Evolutionary conservation across 495 filamentous ascomycete genomes (phyloP).

Genomic region (Aspergillus hancockii): DNA sequence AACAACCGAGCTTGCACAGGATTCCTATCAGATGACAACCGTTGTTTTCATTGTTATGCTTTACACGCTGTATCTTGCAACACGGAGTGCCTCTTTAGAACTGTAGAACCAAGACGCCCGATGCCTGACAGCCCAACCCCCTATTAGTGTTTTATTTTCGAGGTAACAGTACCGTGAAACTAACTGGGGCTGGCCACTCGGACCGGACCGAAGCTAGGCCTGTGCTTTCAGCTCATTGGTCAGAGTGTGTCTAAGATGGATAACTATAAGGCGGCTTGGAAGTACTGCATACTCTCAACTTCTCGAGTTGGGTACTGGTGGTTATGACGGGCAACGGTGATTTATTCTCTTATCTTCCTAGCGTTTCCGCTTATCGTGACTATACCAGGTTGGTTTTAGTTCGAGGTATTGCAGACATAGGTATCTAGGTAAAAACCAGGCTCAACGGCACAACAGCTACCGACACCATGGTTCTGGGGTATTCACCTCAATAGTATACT

Average conservation of each 20-base stretch:
- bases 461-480: neutral
- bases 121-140: slow-evolving; percentile 21
- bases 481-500: neutral
- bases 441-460: neutral
- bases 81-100: neutral
- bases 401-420: too few relatives aligned
- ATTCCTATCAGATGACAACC: neutral
- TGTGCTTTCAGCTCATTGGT: neutral
- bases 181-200: slow-evolving; percentile 12
- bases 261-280: neutral
- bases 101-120: neutral
- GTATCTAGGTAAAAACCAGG: too few relatives aligned
- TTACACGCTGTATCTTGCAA: neutral
- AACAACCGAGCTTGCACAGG: neutral
- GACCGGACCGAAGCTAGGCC: slow-evolving; percentile 18
- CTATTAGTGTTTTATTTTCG: neutral
- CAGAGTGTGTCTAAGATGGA: too few relatives aligned
- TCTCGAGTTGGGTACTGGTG: too few relatives aligned
- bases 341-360: too few relatives aligned
- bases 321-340: too few relatives aligned
- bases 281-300: too few relatives aligned
- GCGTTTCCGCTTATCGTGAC: too few relatives aligned
- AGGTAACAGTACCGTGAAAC: slow-evolving; percentile 17
- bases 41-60: neutral
- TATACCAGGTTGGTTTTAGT: too few relatives aligned